Evolutionary conservation across 78 protist genomes (phyloP).

Genomic region (Parvularia atlantis): DNA sequence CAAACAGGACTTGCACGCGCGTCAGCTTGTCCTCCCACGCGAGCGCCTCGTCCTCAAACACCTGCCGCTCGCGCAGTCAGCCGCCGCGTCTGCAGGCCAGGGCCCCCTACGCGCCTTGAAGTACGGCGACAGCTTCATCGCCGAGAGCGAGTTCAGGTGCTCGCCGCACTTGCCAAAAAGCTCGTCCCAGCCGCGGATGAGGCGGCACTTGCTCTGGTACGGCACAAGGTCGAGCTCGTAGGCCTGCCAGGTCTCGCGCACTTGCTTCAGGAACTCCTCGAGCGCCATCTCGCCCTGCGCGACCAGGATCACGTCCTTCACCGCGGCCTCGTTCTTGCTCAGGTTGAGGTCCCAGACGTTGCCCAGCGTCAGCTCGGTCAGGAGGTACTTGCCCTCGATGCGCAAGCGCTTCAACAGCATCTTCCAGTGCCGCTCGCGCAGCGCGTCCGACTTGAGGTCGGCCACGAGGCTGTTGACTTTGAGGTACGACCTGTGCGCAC

Average conservation of each 20-base stretch:
- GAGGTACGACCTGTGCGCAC: slow-evolving; percentile 32
- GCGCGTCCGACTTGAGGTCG: slow-evolving; percentile 64
- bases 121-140: slow-evolving; percentile 91
- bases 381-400: slow-evolving; percentile 27
- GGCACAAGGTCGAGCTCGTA: slow-evolving; percentile 67
- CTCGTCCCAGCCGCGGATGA: slow-evolving; percentile 93
- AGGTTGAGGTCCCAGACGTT: slow-evolving; percentile 69
- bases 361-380: slow-evolving; percentile 68
- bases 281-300: slow-evolving; percentile 91
- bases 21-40: slow-evolving; percentile 83
- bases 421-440: slow-evolving; percentile 86
- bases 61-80: slow-evolving; percentile 9
- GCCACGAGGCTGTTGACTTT: slow-evolving; percentile 42
- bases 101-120: slow-evolving; percentile 33
- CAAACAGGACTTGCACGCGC: slow-evolving; percentile 49
- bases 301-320: slow-evolving; percentile 61
- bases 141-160: slow-evolving; percentile 42
- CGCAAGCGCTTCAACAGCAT: slow-evolving; percentile 35
- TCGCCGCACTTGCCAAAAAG: slow-evolving; percentile 66
- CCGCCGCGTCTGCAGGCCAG: neutral
- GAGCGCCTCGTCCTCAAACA: slow-evolving; percentile 72
- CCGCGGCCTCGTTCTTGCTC: slow-evolving; percentile 41
- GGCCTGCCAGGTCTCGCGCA: slow-evolving; percentile 75
- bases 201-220: slow-evolving; percentile 53
- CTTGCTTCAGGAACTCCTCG: slow-evolving; percentile 77